A percentile compares a stretch with the other conserved stretches of the same genome.
Conservation (phyloP, 2,329 filamentous ascomycete species). For the Curvularia sp. region DNA sequence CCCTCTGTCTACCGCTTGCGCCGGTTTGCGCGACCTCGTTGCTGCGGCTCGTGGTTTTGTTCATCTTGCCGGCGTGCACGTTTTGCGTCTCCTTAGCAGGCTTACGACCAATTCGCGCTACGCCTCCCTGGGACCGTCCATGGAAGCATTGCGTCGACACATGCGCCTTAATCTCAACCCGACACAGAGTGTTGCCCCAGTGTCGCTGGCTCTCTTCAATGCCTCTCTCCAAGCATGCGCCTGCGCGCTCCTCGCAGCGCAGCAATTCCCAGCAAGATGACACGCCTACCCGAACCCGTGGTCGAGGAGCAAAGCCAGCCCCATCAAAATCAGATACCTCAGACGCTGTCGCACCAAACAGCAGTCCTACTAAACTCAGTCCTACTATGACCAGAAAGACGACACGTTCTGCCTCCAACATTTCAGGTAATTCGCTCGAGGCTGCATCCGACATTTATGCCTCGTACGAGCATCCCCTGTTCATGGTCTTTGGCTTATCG, state of each 20-base stretch:
- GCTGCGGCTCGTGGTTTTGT: constrained; percentile 28
- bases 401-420: constrained; percentile 48
- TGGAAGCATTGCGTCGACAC: constrained; percentile 31
- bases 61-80: constrained; percentile 34
- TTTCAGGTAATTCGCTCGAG: constrained; percentile 44
- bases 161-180: constrained; percentile 21
- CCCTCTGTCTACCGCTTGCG: constrained; percentile 19
- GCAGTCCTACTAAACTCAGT: constrained; percentile 37
- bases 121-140: constrained; percentile 41
- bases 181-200: constrained; percentile 13
- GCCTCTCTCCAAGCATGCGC: constrained; percentile 36
- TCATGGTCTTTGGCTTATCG: constrained; percentile 47
- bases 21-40: constrained; percentile 22
- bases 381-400: constrained; percentile 42
- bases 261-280: constrained; percentile 45
- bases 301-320: constrained; percentile 42
- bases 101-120: constrained; percentile 45
- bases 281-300: constrained; percentile 44
- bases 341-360: constrained; percentile 36
- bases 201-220: constrained; percentile 25
- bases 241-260: constrained; percentile 41
- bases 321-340: constrained; percentile 37
- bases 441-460: constrained; percentile 40
- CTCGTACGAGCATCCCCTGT: constrained; percentile 42
- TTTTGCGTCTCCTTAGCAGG: constrained; percentile 43